These are phyloP conservation scores for Botryotinia globosa DNA, from an alignment of 2,329 filamentous ascomycete genomes.

Conservation along the genomic window DNA sequence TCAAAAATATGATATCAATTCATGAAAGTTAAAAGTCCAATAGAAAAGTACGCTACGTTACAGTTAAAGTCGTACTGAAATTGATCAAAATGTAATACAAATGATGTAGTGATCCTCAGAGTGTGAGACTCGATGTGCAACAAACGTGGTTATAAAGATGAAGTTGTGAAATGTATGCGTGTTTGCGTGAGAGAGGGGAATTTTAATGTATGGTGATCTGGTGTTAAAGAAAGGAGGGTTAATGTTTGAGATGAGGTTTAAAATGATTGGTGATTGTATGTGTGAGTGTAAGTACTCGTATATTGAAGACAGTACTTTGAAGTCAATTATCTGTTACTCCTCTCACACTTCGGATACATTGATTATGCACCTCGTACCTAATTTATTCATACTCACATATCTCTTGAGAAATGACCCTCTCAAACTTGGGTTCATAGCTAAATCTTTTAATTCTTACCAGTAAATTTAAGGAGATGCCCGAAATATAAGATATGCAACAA, in stretches of 20 bases:
- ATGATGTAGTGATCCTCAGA: background rate
- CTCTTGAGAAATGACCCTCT: background rate
- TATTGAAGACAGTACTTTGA: background rate
- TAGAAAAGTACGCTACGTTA: background rate
- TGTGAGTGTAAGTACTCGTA: background rate
- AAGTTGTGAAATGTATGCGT: background rate
- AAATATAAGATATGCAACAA: background rate
- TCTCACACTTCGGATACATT: background rate
- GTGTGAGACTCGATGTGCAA: slow-evolving; percentile 13
- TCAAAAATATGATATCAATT: background rate
- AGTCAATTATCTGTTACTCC: background rate
- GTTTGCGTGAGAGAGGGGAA: background rate
- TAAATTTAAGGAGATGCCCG: background rate
- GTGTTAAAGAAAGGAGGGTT: background rate
- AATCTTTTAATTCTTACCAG: background rate
- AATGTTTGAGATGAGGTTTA: background rate
- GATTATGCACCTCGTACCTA: background rate
- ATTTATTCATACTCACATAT: background rate
- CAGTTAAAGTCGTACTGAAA: background rate
- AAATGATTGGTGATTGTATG: background rate
- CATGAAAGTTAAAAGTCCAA: background rate
- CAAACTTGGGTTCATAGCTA: background rate
- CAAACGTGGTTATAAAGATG: background rate
- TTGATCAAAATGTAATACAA: background rate
- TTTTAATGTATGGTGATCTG: slow-evolving; percentile 2